These are phyloP conservation scores for Torulaspora pretoriensis DNA, from an alignment of 1,139 yeast genomes.

Conservation along the genomic window DNA sequence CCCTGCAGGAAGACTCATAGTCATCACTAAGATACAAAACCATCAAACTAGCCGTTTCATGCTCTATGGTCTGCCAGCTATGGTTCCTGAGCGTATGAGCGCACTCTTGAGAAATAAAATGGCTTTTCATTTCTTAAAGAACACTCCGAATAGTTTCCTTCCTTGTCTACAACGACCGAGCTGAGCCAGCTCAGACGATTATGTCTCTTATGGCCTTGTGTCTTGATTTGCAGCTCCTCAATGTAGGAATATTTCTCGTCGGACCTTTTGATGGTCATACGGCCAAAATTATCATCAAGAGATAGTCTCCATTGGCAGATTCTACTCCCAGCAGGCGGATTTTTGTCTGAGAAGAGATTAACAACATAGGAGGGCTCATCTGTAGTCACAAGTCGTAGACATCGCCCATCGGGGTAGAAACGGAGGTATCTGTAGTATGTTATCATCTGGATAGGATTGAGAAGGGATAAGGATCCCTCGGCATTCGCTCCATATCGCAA, in stretches of 20 bases:
- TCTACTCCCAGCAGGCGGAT: slow-evolving; percentile 34
- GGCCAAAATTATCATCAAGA: slow-evolving; percentile 45
- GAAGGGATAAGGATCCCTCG: slow-evolving; percentile 65
- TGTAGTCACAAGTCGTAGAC: slow-evolving; percentile 60
- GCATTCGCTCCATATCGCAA: slow-evolving; percentile 72
- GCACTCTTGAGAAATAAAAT: slow-evolving; percentile 65
- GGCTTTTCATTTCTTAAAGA: slow-evolving; percentile 68
- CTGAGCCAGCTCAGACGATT: slow-evolving; percentile 65
- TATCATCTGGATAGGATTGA: slow-evolving; percentile 72
- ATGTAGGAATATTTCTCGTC: slow-evolving; percentile 60
- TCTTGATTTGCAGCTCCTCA: slow-evolving; percentile 55
- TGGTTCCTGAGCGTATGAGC: slow-evolving; percentile 37
- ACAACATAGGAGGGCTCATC: slow-evolving; percentile 63
- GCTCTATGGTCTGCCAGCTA: too few relatives aligned
- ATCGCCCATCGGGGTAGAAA: slow-evolving; percentile 75
- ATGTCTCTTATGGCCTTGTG: slow-evolving; percentile 55
- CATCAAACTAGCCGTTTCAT: not conserved
- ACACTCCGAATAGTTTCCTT: slow-evolving; percentile 53
- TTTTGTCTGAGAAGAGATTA: slow-evolving; percentile 45
- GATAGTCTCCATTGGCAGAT: slow-evolving; percentile 52
- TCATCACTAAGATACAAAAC: not conserved
- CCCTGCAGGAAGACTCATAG: not conserved
- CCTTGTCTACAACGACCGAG: slow-evolving; percentile 54
- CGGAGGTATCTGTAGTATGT: slow-evolving; percentile 84
- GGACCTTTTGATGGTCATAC: slow-evolving; percentile 55